Evolutionary conservation across 345 rosid genomes (phyloP).

Genomic region (Jatropha curcas): DNA sequence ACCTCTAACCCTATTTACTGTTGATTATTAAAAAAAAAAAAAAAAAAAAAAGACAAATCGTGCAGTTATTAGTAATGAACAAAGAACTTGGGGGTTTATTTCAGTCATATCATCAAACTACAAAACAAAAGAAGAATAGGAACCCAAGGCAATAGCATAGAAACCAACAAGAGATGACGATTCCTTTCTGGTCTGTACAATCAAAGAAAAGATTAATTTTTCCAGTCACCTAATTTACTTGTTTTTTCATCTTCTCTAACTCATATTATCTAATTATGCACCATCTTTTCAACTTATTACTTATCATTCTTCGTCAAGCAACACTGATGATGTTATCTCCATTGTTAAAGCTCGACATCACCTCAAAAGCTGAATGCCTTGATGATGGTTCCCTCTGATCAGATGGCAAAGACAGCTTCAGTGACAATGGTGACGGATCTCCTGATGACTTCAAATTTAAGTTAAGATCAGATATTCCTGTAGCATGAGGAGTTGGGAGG

Average conservation of each 20-base stretch:
- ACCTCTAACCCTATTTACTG: too few relatives aligned
- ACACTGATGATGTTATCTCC: conserved; percentile 72
- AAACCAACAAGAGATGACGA: conserved; percentile 6
- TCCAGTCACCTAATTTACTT: conserved; percentile 36
- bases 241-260: conserved; percentile 18
- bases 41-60: conserved; percentile 9
- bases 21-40: too few relatives aligned
- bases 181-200: conserved; percentile 54
- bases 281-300: background rate
- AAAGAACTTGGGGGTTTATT: conserved; percentile 23
- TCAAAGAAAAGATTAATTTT: conserved; percentile 26
- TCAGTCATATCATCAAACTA: conserved; percentile 21
- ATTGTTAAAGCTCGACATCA: conserved; percentile 48
- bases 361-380: conserved; percentile 49
- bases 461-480: conserved; percentile 38
- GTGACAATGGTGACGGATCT: conserved; percentile 53
- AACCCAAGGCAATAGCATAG: conserved; percentile 10
- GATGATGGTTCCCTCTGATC: conserved; percentile 47
- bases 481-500: conserved; percentile 27
- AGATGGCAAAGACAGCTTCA: conserved; percentile 52
- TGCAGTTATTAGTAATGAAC: background rate
- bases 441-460: conserved; percentile 28
- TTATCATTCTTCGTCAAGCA: conserved; percentile 36
- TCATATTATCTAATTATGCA: conserved; percentile 32
- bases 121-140: conserved; percentile 25